Evolutionary conservation across 2,329 filamentous ascomycete species (phyloP), one percentile per base, ranked within the genome.

Genomic region (Bipolaris victoriae): DNA sequence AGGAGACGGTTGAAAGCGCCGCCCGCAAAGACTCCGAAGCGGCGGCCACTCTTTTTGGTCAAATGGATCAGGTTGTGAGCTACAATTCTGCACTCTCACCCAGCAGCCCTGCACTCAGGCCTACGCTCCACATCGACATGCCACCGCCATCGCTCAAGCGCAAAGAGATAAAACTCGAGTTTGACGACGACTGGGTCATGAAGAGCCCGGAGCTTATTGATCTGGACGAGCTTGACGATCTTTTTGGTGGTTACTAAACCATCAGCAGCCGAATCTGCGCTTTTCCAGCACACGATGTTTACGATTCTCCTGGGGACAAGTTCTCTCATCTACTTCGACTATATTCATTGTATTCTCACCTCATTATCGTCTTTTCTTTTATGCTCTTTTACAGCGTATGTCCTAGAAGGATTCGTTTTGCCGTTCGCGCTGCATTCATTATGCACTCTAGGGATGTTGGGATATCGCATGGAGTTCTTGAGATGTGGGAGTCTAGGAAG

Each of bases 191-290:
- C 46, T 74, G 67, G 69, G 64, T 63, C 39, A 76, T 86, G 70
- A 83, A 83, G 73, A 92, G 88, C 73, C 92, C 93, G 1, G 95
- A 98, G 80, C 90, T 88, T 63, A 89, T 98, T 66, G 92, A 96
- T 75, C 86, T 98, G 47, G 92, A 97, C 45, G 95, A 99, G 81
- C 87, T 98, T 48, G 57, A 57, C 47, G 57, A 60, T 43, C 54
- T 60, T 44, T 49, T 57, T 11, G 49, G 55, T 22, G 55, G 55
- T 46, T 58, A 58, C 31, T 58, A 51, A 40, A 61, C n/a, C 36
- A 55, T 36, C 50, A 47, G 36, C 50, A 47, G 16, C 40, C 49
- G 39, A 49, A 15, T 55, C 40, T 51, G 50, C 37, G 33, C 52
- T 44, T 58, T 61, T 37, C 61, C 54, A 39, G 62, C 57, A 63